These are phyloP conservation scores for Arabis alpina DNA, from an alignment of 345 rosid genomes.

Conservation along the genomic window DNA sequence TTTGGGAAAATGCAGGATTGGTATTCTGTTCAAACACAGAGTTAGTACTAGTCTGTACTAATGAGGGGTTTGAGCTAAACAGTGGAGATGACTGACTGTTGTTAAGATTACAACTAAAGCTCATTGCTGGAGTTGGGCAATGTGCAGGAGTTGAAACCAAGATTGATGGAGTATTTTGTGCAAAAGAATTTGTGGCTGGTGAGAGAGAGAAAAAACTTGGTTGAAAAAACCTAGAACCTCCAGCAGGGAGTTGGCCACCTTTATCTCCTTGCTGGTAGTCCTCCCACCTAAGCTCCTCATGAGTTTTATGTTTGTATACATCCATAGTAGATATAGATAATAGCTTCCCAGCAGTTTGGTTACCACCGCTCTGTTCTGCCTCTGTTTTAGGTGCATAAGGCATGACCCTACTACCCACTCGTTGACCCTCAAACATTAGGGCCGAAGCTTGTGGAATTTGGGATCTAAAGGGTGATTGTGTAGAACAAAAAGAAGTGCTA, in stretches of 20 bases:
- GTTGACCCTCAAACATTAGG: slow-evolving; percentile 67
- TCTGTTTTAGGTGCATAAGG: slow-evolving; percentile 70
- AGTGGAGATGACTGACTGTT: slow-evolving; percentile 64
- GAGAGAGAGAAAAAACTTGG: too few species aligned
- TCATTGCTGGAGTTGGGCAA: slow-evolving; percentile 52
- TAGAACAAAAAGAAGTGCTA: background rate
- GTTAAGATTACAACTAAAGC: slow-evolving; percentile 45
- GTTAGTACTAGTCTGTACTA: slow-evolving; percentile 45
- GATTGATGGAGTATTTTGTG: slow-evolving; percentile 41
- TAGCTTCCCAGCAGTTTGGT: slow-evolving; percentile 52
- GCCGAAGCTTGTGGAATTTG: slow-evolving; percentile 69
- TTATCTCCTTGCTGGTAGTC: slow-evolving; percentile 96
- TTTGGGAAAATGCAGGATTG: slow-evolving; percentile 49
- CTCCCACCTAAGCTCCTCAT: slow-evolving; percentile 95
- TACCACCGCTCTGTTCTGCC: slow-evolving; percentile 49
- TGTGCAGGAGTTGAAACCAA: slow-evolving; percentile 53
- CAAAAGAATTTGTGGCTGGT: slow-evolving; percentile 23
- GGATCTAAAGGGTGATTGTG: slow-evolving; percentile 65
- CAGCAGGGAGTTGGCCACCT: slow-evolving; percentile 50
- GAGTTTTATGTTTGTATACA: slow-evolving; percentile 70
- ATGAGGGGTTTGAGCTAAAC: slow-evolving; percentile 55
- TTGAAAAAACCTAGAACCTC: too few species aligned
- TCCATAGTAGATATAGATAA: slow-evolving; percentile 91
- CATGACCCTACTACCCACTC: slow-evolving; percentile 81
- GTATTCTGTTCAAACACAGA: slow-evolving; percentile 47